Evolutionary conservation across 176 grass and related monocot genomes (phyloP), one percentile per base, ranked within the genome.

Genomic region (Carex littledalei): DNA sequence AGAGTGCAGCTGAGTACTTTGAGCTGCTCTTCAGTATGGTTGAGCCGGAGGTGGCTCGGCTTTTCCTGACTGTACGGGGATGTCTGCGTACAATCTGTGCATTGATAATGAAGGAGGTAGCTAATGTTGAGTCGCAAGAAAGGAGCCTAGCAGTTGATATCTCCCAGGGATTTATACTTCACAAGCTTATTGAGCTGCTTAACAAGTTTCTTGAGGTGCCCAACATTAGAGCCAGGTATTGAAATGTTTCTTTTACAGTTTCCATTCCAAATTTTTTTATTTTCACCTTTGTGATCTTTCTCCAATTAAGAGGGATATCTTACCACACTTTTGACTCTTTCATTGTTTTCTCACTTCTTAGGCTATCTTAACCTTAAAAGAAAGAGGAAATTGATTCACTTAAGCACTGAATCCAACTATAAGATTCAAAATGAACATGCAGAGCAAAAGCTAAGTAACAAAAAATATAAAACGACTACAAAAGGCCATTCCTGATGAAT

Each of bases 131-230:
- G 89, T 98, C 95, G 31, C 95, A 92, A 58, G 95, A 98, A 88
- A 98, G 91, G 89, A 98, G 91, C 68, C 85, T 95, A 52, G 92
- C 88, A 41, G 94, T 93, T 82, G 95, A 98, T 83, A 93, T 98
- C 82, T 98, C 95, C 63, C 95, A 95, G 83, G 95, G 95, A 87
- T 98, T 95, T 84, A 93, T 92, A 86, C 95, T 98, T 63, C 93
- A 95, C 79, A 98, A 93, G 81, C 93, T 98, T 85, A 86, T 98
- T 83, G 95, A 98, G 85, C 82, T 98, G 69, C 87, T 98, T 54
- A 92, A 93, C 85, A 98, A 98, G 60, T 98, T 98, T 89, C 93
- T 98, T 85, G 95, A 98, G 84, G 89, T 98, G 70, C 91, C 91
- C 15, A 98, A 95, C 86, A 95, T 98, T 72, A 94, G 95, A 89